Base-by-base conservation (phyloP, 345 rosid genomes). In the Brassica incana region DNA sequence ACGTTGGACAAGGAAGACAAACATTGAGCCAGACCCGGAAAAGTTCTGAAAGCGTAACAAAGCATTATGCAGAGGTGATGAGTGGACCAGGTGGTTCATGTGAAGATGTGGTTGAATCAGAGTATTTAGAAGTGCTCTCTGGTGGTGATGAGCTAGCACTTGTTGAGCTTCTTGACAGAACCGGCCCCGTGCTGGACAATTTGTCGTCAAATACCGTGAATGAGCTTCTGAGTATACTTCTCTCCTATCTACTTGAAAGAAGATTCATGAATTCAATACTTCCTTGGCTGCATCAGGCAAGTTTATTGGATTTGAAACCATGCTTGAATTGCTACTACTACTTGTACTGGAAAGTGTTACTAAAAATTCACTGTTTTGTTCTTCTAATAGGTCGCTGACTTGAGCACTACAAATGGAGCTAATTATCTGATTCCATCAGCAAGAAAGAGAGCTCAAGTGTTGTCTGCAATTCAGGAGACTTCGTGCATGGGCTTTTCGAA, bases 251-350 rank as follows among this genome's bases (percentile, higher is more conserved):
- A 76, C 78, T 87, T 6, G 97, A 92, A 61, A 90, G 87, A 75
- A 86, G 95, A 83, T 91, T 84, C 84, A 77, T 86, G 65, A 85
- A 78, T 61, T 84, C 89, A 15, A 80, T 92, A 70, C 83, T 91
- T 75, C 99, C 97, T 67, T 95, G 97, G 99, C 80, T 91, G 85
- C 91, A 91, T 75, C 97, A 92, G 97, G 97, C 78, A 84, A 92
- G 90, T 84, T 75, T 15, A 20, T 78, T 15, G 61, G 43, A 48
- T 2, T 48, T 33, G 32, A 15, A 80, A 30, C 16, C 75, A 45
- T 52, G 20, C 60, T 54, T 70, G 43, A 56, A 50, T 70, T 69
- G 58, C 58, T 69, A 65, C 67, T 35, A 45, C 12, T 66, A 45
- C n/a, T 10, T 16, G 18, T 50, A 63, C 30, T 61, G 6, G 36